Conservation (phyloP, 139 green algal species). For the Auxenochlorella protothecoides region DNA sequence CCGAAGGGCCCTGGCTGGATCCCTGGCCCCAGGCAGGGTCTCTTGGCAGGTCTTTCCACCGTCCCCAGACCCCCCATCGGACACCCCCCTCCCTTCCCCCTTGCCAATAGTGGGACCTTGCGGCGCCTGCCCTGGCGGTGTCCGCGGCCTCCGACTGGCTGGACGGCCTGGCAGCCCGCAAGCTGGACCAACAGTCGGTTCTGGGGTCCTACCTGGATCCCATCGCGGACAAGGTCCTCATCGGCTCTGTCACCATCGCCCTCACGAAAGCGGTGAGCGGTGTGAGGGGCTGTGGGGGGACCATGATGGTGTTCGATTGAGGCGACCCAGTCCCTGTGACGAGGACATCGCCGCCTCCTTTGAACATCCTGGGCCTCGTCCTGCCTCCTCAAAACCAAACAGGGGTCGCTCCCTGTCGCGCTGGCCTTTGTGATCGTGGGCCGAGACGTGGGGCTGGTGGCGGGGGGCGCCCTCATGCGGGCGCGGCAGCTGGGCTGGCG, state of each 20-base stretch:
- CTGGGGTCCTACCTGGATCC: constrained; percentile 84
- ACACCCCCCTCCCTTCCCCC: too few species aligned
- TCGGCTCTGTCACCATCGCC: constrained; percentile 26
- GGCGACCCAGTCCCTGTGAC: too few species aligned
- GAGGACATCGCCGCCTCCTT: neutral
- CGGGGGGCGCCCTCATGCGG: constrained; percentile 33
- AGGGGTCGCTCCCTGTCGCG: constrained; percentile 45
- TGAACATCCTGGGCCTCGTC: neutral
- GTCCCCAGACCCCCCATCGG: too few species aligned
- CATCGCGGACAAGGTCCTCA: constrained; percentile 73
- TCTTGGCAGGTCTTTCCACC: too few species aligned
- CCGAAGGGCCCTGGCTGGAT: too few species aligned
- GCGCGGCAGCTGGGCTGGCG: constrained; percentile 35
- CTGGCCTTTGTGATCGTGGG: constrained; percentile 58
- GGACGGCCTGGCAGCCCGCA: constrained; percentile 64
- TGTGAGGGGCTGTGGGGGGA: too few species aligned
- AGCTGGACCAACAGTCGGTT: constrained; percentile 37
- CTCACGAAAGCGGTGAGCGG: constrained; percentile 36
- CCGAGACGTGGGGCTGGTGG: constrained; percentile 55
- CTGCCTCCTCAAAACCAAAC: neutral
- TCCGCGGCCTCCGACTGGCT: constrained; percentile 62
- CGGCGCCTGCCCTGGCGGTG: constrained; percentile 12
- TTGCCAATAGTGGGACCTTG: constrained; percentile 10
- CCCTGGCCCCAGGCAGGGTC: too few species aligned
- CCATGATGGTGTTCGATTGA: too few species aligned